Conservation (phyloP, 768 basidiomycete species). For the Termitomyces sp. region DNA sequence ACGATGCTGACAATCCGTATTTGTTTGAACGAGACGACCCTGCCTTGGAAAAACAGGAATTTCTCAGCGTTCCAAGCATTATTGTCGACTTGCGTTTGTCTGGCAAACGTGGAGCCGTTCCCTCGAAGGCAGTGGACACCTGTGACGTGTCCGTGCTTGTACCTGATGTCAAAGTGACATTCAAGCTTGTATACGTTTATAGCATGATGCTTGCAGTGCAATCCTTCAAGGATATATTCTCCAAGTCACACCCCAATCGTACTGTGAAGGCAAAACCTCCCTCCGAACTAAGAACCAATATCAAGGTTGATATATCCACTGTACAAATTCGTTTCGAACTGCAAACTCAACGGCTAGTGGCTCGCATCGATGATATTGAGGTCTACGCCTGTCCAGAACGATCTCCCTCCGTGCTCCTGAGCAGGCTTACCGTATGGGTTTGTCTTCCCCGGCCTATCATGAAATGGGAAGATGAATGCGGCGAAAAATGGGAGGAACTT, state of each 20-base stretch:
- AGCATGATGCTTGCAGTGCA: constrained; percentile 60
- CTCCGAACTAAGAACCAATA: constrained; percentile 20
- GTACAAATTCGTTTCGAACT: constrained; percentile 47
- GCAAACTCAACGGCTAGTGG: constrained; percentile 43
- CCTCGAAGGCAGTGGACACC: constrained; percentile 29
- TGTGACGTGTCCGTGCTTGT: constrained; percentile 47
- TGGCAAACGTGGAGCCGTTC: constrained; percentile 18
- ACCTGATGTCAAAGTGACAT: constrained; percentile 46
- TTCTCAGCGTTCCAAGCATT: constrained; percentile 36
- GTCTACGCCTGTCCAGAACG: constrained; percentile 19
- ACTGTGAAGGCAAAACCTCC: background rate
- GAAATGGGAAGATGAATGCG: constrained; percentile 29
- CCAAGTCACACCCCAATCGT: constrained; percentile 14
- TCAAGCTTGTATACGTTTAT: constrained; percentile 70
- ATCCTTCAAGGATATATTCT: constrained; percentile 41
- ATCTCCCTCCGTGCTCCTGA: constrained; percentile 32
- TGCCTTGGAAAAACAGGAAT: constrained; percentile 37
- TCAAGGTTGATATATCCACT: constrained; percentile 33
- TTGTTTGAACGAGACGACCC: constrained; percentile 52
- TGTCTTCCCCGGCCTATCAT: constrained; percentile 39
- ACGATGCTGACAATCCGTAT: constrained; percentile 64
- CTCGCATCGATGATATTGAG: constrained; percentile 39
- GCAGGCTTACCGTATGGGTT: constrained; percentile 53
- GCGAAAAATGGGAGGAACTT: constrained; percentile 73
- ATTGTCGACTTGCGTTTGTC: constrained; percentile 25